Evolutionary conservation across 345 rosid species (phyloP).

Genomic region (Anacardium occidentale): DNA sequence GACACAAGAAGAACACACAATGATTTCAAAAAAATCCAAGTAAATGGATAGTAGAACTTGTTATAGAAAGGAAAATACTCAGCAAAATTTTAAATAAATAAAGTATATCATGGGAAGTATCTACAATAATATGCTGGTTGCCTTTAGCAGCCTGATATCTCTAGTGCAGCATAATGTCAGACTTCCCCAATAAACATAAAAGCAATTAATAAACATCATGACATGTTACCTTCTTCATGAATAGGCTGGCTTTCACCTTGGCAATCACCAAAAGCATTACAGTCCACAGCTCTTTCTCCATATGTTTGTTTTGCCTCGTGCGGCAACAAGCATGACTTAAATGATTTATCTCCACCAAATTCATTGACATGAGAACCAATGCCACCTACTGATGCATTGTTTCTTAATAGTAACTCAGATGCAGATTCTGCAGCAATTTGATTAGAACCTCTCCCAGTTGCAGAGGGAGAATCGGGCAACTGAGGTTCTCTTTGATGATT

Average conservation of each 20-base stretch:
- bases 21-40: neutral
- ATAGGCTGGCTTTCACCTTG: conserved; percentile 42
- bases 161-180: neutral
- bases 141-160: conserved; percentile 4
- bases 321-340: conserved; percentile 16
- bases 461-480: conserved; percentile 28
- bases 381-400: conserved; percentile 10
- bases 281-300: conserved; percentile 22
- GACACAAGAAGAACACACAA: conserved; percentile 15
- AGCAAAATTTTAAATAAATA: conserved; percentile 10
- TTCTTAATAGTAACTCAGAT: conserved; percentile 9
- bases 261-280: conserved; percentile 30
- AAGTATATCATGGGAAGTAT: neutral
- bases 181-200: conserved; percentile 3
- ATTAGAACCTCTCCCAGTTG: conserved; percentile 38
- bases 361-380: conserved; percentile 16
- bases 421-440: conserved; percentile 29
- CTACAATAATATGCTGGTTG: neutral
- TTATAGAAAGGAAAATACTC: neutral
- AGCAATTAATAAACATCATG: neutral
- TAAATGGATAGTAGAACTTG: neutral
- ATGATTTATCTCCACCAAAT: conserved; percentile 11
- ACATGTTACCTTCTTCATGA: conserved; percentile 37
- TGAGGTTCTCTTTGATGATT: conserved; percentile 27
- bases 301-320: conserved; percentile 16